These are phyloP conservation scores for Septoria petroselini DNA, from an alignment of 2,329 filamentous ascomycete species.

Conservation along the genomic window DNA sequence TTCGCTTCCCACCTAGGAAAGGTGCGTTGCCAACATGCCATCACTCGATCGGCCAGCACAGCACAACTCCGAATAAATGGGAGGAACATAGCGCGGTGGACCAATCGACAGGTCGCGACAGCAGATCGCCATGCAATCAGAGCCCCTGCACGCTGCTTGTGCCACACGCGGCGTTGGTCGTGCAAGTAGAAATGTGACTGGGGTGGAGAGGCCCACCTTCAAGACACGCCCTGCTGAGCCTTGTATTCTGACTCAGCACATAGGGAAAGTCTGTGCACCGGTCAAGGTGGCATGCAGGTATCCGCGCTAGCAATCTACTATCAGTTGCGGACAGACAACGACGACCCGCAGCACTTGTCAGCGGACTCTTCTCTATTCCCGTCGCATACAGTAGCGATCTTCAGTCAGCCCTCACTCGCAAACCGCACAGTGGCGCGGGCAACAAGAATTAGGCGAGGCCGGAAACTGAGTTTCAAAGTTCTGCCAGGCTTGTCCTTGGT, in stretches of 20 bases:
- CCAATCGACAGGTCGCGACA: background rate
- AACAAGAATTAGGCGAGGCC: slow-evolving; percentile 9
- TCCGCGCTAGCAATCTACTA: background rate
- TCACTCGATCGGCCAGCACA: slow-evolving; percentile 1
- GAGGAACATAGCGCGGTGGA: background rate
- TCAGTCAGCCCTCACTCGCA: slow-evolving; percentile 8
- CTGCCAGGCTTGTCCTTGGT: slow-evolving; percentile 10
- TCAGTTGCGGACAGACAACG: too few relatives aligned
- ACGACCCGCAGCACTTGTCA: background rate
- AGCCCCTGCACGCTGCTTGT: slow-evolving; percentile 1
- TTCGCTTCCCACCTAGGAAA: slow-evolving; percentile 2
- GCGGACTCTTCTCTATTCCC: background rate
- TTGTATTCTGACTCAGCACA: slow-evolving; percentile 16
- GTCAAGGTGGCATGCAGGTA: slow-evolving; percentile 12
- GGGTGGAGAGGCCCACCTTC: background rate
- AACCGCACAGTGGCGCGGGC: slow-evolving; percentile 7
- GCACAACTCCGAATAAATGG: too few relatives aligned
- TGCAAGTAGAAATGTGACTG: background rate
- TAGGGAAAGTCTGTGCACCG: slow-evolving; percentile 12
- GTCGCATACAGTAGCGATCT: slow-evolving; percentile 11
- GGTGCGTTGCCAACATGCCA: slow-evolving; percentile 1
- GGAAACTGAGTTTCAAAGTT: slow-evolving; percentile 11
- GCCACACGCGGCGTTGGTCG: slow-evolving; percentile 4
- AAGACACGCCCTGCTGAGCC: slow-evolving; percentile 9
- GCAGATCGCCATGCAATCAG: background rate